Evolutionary conservation across 1,139 yeast genomes (phyloP).

Genomic region (Protomyces macrosporus): DNA sequence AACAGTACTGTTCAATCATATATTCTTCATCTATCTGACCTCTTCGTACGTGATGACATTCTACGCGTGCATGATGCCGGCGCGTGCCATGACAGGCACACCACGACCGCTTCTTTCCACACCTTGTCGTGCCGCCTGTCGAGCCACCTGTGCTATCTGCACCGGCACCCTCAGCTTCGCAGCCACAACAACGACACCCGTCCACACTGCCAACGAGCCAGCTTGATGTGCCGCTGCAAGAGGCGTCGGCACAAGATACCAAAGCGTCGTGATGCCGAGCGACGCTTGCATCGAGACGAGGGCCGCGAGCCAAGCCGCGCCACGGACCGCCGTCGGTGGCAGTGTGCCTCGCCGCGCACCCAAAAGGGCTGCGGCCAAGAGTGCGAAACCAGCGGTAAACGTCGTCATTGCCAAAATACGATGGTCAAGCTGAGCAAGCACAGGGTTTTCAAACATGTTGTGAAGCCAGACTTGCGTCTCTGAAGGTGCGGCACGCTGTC

Average conservation of each 20-base stretch:
- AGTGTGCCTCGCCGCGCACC: conserved; percentile 46
- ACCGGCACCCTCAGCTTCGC: neutral
- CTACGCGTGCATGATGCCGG: neutral
- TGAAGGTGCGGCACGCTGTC: neutral
- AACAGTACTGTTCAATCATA: no score
- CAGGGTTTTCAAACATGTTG: conserved; percentile 88
- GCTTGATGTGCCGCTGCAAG: conserved; percentile 96
- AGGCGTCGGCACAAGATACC: conserved; percentile 86
- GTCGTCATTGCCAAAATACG: conserved; percentile 80
- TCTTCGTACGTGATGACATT: no score
- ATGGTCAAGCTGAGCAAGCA: conserved; percentile 90
- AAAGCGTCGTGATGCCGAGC: conserved; percentile 76
- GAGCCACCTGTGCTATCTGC: neutral
- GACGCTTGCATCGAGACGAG: conserved; percentile 61
- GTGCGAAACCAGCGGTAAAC: conserved; percentile 61
- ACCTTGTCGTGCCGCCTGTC: neutral
- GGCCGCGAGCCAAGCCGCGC: conserved; percentile 63
- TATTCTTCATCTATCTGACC: no score
- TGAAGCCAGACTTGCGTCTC: conserved; percentile 62
- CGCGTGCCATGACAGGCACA: neutral
- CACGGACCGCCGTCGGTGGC: conserved; percentile 56
- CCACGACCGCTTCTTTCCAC: neutral
- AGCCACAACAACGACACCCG: conserved; percentile 62
- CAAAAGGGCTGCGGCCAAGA: conserved; percentile 55
- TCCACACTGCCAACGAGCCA: conserved; percentile 85